A percentile compares a stretch with the other conserved stretches of the same genome.
Evolutionary conservation across 108 stramenopile genomes (phyloP).

Genomic region (Heterococcus sp.): DNA sequence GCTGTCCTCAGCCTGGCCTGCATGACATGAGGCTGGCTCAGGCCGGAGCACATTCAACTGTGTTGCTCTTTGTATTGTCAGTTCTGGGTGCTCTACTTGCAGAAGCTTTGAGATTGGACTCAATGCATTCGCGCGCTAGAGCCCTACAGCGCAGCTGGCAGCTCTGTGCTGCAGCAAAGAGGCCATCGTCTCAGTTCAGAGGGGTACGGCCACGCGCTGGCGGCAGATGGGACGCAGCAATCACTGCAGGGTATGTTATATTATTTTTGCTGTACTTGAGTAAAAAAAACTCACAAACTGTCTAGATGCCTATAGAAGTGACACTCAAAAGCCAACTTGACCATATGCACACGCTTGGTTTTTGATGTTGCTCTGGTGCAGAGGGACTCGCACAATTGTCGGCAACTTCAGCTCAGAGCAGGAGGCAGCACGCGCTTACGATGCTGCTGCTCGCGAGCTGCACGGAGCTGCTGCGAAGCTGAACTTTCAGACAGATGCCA

Average conservation of each 20-base stretch:
- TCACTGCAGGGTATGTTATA: background rate
- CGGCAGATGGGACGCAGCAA: background rate
- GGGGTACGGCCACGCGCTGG: background rate
- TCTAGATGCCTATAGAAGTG: background rate
- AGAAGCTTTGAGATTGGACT: too few relatives aligned
- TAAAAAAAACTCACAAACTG: background rate
- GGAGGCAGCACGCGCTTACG: background rate
- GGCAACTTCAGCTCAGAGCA: background rate
- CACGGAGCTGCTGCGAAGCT: background rate
- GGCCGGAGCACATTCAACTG: too few relatives aligned
- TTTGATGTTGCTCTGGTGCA: background rate
- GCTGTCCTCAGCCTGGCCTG: too few relatives aligned
- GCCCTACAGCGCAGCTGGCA: background rate
- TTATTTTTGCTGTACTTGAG: background rate
- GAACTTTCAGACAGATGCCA: background rate
- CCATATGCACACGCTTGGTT: background rate
- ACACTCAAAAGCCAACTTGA: background rate
- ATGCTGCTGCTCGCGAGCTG: background rate
- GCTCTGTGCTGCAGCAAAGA: background rate
- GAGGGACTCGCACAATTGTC: background rate
- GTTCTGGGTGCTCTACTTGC: too few relatives aligned
- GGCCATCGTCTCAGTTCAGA: background rate
- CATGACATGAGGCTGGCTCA: too few relatives aligned
- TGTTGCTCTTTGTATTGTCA: too few relatives aligned
- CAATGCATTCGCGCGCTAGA: too few relatives aligned